These are phyloP conservation scores for Xylaria sp. DNA, from an alignment of 2,329 filamentous ascomycete species.

Conservation along the genomic window DNA sequence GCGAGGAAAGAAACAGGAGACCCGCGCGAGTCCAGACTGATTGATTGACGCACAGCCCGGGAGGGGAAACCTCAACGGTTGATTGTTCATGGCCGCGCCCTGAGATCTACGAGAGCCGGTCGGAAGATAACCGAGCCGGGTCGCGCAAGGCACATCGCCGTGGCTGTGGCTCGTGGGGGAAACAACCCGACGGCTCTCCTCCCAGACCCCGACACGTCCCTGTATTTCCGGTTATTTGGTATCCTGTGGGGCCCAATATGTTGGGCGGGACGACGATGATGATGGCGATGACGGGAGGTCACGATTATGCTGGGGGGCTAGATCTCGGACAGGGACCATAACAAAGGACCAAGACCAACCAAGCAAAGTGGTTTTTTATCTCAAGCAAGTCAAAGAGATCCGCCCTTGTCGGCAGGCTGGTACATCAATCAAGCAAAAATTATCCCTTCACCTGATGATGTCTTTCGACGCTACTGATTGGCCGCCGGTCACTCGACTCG, in stretches of 20 bases:
- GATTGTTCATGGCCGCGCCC: conserved; percentile 16
- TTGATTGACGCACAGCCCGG: conserved; percentile 19
- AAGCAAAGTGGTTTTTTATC: background rate
- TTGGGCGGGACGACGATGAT: conserved; percentile 14
- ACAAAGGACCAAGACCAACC: background rate
- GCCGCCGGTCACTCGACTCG: background rate
- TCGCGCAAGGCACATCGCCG: conserved; percentile 12
- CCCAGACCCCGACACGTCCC: conserved; percentile 5
- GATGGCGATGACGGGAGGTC: conserved; percentile 16
- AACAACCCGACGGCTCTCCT: conserved; percentile 1
- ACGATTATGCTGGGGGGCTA: background rate
- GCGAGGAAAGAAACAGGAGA: background rate
- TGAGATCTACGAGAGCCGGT: conserved; percentile 24
- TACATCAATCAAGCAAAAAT: conserved; percentile 5
- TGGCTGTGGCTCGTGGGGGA: conserved; percentile 30
- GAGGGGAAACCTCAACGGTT: background rate
- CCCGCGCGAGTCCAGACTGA: conserved; percentile 12
- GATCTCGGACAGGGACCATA: background rate
- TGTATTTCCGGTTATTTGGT: conserved; percentile 32
- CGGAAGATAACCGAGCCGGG: conserved; percentile 32
- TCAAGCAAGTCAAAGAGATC: background rate
- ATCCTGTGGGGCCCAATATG: conserved; percentile 20
- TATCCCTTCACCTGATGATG: conserved; percentile 1
- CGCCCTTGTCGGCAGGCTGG: background rate
- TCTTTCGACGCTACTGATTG: conserved; percentile 1